phyloP scores from a whole-genome alignment of 2,329 filamentous ascomycete species.

The Sclerotinia spermophila region DNA sequence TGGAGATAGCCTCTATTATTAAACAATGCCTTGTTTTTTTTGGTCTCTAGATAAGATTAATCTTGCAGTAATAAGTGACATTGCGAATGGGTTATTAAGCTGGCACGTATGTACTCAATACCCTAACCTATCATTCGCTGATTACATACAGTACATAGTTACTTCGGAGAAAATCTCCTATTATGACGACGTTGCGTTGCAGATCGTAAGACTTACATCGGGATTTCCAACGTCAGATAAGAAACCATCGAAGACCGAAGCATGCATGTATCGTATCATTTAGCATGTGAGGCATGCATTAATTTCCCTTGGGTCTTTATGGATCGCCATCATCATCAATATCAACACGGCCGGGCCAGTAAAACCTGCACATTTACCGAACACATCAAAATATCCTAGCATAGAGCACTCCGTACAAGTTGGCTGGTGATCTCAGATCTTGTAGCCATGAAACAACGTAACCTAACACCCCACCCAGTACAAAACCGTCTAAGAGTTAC shows the following conservation, averaged over 20 bases:
- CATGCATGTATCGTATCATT: conserved; percentile 1
- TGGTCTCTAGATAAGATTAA: not conserved
- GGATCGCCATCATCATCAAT: not conserved
- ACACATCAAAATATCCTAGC: not conserved
- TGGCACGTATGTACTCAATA: not conserved
- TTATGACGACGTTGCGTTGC: too few species aligned
- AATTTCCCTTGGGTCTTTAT: not conserved
- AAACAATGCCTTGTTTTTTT: not conserved
- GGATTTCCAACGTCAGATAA: conserved; percentile 5
- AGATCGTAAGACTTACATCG: not conserved
- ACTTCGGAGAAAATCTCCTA: conserved; percentile 2
- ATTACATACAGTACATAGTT: too few species aligned
- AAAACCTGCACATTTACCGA: not conserved
- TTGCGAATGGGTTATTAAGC: too few species aligned
- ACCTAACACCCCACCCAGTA: not conserved
- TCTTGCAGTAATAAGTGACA: too few species aligned
- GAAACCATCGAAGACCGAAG: conserved; percentile 4
- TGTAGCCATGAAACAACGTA: not conserved
- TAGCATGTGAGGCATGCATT: not conserved
- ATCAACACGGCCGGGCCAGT: not conserved
- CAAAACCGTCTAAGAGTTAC: not conserved
- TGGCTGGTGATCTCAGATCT: not conserved
- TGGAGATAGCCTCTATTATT: not conserved
- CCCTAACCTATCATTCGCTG: not conserved
- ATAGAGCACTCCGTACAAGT: not conserved